A percentile compares a stretch with the other conserved stretches of the same genome.
Conservation (phyloP, 257 asterid genomes). For the Craterostigma plantagineum region DNA sequence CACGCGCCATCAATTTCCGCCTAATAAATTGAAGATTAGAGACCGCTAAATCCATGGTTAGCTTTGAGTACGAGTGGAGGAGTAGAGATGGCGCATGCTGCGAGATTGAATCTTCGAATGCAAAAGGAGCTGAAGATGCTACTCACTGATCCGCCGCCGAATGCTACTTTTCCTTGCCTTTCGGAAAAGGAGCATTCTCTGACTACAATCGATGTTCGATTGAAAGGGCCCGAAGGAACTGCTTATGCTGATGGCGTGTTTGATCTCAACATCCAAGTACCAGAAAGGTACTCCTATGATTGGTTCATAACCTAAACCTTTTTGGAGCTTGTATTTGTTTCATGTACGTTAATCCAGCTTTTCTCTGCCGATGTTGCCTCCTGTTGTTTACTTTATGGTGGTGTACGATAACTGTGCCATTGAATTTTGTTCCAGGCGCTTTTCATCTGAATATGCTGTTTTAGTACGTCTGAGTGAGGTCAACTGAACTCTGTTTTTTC, state of each 20-base stretch:
- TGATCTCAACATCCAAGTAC: constrained; percentile 51
- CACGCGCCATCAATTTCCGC: too few species aligned
- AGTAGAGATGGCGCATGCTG: constrained; percentile 52
- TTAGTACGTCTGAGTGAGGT: neutral
- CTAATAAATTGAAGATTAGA: neutral
- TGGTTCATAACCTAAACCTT: neutral
- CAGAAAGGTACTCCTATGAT: constrained; percentile 46
- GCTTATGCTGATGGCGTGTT: constrained; percentile 56
- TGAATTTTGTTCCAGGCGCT: neutral
- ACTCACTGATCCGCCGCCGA: constrained; percentile 70
- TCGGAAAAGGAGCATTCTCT: constrained; percentile 27
- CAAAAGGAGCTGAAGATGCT: constrained; percentile 72
- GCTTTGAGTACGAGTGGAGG: neutral
- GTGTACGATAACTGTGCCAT: too few species aligned
- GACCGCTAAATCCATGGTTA: too few species aligned
- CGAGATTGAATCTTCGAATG: constrained; percentile 59
- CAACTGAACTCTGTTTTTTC: neutral
- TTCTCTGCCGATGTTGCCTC: too few species aligned
- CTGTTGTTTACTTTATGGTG: too few species aligned
- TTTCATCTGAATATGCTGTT: too few species aligned
- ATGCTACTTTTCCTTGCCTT: constrained; percentile 55
- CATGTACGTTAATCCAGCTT: too few species aligned
- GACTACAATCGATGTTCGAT: constrained; percentile 54
- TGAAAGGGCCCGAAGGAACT: constrained; percentile 59
- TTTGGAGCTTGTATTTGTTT: too few species aligned